phyloP scores from a whole-genome alignment of 345 rosid genomes.

The Salix koriyanagi region DNA sequence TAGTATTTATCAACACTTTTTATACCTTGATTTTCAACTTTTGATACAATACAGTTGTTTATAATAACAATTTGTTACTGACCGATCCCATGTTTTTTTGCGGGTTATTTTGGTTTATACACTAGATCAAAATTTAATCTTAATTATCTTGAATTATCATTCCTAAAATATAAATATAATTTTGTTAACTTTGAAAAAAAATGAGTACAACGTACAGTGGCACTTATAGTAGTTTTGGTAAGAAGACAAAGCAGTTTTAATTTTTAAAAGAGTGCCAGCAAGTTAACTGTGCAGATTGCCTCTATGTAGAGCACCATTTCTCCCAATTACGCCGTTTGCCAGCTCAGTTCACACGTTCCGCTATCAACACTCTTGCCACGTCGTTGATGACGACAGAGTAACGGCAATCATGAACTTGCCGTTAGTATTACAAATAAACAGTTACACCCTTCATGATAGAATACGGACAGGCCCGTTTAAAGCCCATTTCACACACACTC shows the following conservation, averaged over 20 bases:
- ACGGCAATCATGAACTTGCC: slow-evolving; percentile 3
- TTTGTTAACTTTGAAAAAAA: no score
- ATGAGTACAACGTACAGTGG: no score
- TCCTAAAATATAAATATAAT: no score
- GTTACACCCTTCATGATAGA: not conserved
- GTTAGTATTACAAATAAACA: slow-evolving; percentile 26
- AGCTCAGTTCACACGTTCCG: slow-evolving; percentile 41
- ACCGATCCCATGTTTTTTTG: no score
- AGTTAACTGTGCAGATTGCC: slow-evolving; percentile 27
- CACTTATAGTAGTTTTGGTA: no score
- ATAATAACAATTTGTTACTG: no score
- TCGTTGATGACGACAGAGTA: slow-evolving; percentile 17
- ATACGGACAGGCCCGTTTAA: slow-evolving; percentile 5
- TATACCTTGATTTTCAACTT: no score
- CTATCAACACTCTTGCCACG: slow-evolving; percentile 10
- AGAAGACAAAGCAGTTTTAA: not conserved
- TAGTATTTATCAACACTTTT: no score
- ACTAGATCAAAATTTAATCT: no score
- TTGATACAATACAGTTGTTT: no score
- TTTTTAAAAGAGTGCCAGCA: slow-evolving; percentile 48
- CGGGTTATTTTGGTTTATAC: no score
- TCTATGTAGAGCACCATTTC: slow-evolving; percentile 31
- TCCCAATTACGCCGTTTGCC: slow-evolving; percentile 42
- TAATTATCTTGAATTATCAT: no score
- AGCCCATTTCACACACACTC: not conserved